phyloP scores from a whole-genome alignment of 495 filamentous ascomycete genomes.

The Hyaloscypha bicolor region DNA sequence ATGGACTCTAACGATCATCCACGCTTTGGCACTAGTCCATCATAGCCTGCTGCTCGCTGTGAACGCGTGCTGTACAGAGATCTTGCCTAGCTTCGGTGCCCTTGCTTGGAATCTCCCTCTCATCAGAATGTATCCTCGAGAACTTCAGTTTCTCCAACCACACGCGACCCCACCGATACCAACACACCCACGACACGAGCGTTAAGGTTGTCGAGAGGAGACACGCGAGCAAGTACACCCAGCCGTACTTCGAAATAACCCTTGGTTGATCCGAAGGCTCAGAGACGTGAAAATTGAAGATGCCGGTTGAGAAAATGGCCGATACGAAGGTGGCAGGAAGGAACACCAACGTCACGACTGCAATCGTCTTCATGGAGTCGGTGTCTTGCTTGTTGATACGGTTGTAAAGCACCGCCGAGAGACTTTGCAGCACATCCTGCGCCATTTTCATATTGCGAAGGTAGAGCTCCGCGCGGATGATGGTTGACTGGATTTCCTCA shows the following conservation, averaged over 20 bases:
- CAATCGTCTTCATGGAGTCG: constrained; percentile 15
- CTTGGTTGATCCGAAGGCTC: not conserved
- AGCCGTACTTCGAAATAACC: not conserved
- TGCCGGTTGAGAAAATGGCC: not conserved
- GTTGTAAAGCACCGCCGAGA: not conserved
- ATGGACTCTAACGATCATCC: no score
- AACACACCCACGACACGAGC: no score
- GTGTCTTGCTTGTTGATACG: not conserved
- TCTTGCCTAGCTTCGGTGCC: no score
- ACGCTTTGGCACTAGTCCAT: no score
- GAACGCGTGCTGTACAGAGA: no score
- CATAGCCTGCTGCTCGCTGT: no score
- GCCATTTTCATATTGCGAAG: not conserved
- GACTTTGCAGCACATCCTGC: not conserved
- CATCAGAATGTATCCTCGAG: no score
- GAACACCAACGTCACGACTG: constrained; percentile 11
- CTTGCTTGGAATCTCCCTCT: no score
- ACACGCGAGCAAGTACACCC: not conserved
- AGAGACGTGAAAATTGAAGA: not conserved
- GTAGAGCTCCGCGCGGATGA: not conserved
- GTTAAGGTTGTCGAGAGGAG: not conserved
- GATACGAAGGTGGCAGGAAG: constrained; percentile 5
- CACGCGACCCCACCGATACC: no score
- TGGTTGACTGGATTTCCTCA: not conserved
- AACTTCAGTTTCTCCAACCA: no score